Evolutionary conservation across 2,329 filamentous ascomycete genomes (phyloP), one percentile per base, ranked within the genome.

Genomic region (Diaporthe longicolla): DNA sequence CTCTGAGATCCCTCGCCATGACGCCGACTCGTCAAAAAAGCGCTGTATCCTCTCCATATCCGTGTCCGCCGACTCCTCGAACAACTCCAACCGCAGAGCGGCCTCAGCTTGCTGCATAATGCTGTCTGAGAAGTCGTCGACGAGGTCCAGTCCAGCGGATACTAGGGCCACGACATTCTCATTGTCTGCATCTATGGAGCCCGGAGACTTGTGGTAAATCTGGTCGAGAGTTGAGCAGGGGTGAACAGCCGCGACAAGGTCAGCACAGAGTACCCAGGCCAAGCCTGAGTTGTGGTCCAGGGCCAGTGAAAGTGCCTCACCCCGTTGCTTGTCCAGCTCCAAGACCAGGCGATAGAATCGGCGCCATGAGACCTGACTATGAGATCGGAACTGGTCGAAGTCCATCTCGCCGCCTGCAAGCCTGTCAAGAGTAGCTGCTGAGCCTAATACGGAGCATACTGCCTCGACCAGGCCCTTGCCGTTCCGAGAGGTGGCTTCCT

Each of bases 301-400:
- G 0, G 92, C 90, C 58, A 98, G 86, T 1, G 94, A 92, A 58
- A 98, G 84, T 0, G 94, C 93, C 79, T 98, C 95, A 24, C 93
- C 93, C 79, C 95, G 89, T 79, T 94, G 93, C 79, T 93, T 95
- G 81, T 98, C 95, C 54, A 99, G 85, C 81, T 98, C 95, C 17
- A 94, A 88, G 24, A 97, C 88, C 24, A 98, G 88, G 43, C 95
- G 92, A 85, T 95, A 98, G 82, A 97, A 97, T 68, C 94, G 91
- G 76, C 93, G 91, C 97, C 97, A 99, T 81, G 98, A 95, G 15
- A 90, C 88, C 80, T 97, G 93, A 70, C 93, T 92, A 43, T 94
- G 92, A 45, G 87, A 85, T 73, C 93, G 89, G 81, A 95, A 97
- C 73, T 92, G 89, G 32, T 93, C 91, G 78, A 94, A 94, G 79